Conservation (phyloP, 306 rosid genomes). For the Myrica gale region DNA sequence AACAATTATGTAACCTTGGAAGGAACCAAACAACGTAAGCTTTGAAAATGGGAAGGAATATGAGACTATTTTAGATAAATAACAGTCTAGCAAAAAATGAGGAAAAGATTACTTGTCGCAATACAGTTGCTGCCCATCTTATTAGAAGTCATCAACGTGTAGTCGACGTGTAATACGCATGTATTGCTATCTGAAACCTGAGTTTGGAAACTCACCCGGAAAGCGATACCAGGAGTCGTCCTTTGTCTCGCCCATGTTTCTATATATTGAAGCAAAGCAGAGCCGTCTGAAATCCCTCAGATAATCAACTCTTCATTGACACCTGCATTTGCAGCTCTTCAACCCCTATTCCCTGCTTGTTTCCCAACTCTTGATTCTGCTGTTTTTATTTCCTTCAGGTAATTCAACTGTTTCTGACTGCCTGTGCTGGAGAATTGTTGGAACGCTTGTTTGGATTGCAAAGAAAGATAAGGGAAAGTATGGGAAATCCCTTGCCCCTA, state of each 20-base stretch:
- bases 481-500: constrained; percentile 58
- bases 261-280: neutral
- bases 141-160: too few species aligned
- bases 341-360: neutral
- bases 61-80: too few species aligned
- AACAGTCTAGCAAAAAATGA: too few species aligned
- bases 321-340: neutral
- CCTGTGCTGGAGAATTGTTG: neutral
- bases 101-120: too few species aligned
- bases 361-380: neutral
- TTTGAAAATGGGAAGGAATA: too few species aligned
- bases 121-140: too few species aligned
- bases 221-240: neutral
- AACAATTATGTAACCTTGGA: too few species aligned
- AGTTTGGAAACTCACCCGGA: neutral
- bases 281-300: neutral
- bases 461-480: constrained; percentile 2
- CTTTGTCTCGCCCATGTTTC: neutral
- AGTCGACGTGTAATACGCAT: too few species aligned
- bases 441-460: neutral
- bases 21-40: too few species aligned
- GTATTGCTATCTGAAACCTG: neutral
- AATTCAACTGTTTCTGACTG: neutral
- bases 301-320: neutral
- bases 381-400: constrained; percentile 3